Evolutionary conservation across 2,329 filamentous ascomycete genomes (phyloP).

Genomic region (Microdochium bolleyi): DNA sequence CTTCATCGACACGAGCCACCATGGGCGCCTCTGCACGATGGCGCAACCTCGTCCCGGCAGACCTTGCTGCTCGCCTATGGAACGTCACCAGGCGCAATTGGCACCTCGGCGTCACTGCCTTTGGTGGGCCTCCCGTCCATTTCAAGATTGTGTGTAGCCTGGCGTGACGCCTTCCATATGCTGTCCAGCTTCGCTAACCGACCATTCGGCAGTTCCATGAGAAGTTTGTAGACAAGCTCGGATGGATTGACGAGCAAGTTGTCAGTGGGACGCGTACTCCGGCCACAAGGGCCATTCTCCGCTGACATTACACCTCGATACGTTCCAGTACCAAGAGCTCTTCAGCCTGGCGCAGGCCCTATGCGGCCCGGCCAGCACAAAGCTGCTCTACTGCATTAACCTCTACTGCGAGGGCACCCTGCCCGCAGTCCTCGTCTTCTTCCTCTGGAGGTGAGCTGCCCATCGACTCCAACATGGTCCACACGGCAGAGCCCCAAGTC

Average conservation of each 20-base stretch:
- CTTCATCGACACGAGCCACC: neutral
- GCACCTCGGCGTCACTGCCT: slow-evolving; percentile 56
- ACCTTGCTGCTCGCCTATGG: neutral
- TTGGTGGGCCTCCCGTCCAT: slow-evolving; percentile 61
- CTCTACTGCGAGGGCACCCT: slow-evolving; percentile 53
- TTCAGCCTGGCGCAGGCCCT: slow-evolving; percentile 63
- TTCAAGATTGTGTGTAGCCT: slow-evolving; percentile 46
- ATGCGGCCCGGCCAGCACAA: slow-evolving; percentile 61
- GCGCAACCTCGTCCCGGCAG: neutral
- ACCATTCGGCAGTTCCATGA: slow-evolving; percentile 38
- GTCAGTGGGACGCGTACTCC: slow-evolving; percentile 29
- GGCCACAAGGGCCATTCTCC: neutral
- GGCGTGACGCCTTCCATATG: neutral
- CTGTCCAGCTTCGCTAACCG: neutral
- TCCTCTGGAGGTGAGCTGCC: slow-evolving; percentile 50
- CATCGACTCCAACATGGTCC: neutral
- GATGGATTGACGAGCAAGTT: slow-evolving; percentile 64
- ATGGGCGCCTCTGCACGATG: neutral
- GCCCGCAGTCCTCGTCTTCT: slow-evolving; percentile 49
- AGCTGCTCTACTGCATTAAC: slow-evolving; percentile 63
- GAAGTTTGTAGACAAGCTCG: slow-evolving; percentile 49
- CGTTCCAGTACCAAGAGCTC: slow-evolving; percentile 57
- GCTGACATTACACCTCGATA: neutral
- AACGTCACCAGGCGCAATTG: slow-evolving; percentile 27
- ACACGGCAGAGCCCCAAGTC: neutral